These are phyloP conservation scores for Skeletonema marinoi DNA, from an alignment of 108 stramenopile genomes.

Conservation along the genomic window DNA sequence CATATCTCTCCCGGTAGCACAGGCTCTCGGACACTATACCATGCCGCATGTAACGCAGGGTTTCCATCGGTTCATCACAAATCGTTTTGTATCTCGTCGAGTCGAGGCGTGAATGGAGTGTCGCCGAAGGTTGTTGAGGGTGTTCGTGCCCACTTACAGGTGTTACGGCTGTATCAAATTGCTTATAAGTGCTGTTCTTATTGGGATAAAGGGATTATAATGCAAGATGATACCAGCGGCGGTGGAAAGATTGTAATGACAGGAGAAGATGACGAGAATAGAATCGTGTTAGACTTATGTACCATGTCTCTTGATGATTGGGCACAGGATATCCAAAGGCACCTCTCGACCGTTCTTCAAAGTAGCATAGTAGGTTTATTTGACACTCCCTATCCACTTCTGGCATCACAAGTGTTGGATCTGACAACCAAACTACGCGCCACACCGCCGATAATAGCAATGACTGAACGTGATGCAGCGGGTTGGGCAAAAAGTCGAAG, in stretches of 20 bases:
- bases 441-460: conserved; percentile 14
- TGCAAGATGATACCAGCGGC: not conserved
- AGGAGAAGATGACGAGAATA: not conserved
- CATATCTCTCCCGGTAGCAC: conserved; percentile 48
- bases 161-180: conserved; percentile 39
- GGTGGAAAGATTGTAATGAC: not conserved
- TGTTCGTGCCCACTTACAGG: conserved; percentile 36
- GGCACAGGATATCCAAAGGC: conserved; percentile 13
- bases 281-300: conserved; percentile 6
- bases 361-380: conserved; percentile 41
- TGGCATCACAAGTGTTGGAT: conserved; percentile 34
- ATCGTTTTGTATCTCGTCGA: conserved; percentile 44
- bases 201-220: conserved; percentile 11
- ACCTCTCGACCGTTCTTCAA: conserved; percentile 21
- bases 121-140: conserved; percentile 24
- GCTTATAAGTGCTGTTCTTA: conserved; percentile 26
- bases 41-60: conserved; percentile 35
- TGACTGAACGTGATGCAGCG: conserved; percentile 38
- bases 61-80: conserved; percentile 54
- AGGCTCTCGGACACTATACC: conserved; percentile 41
- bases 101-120: conserved; percentile 31
- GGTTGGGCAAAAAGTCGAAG: conserved; percentile 38
- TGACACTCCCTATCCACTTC: conserved; percentile 48
- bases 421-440: conserved; percentile 6
- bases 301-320: conserved; percentile 20